Conservation (phyloP, 495 filamentous ascomycete genomes). For the Penicillium chermesinum region DNA sequence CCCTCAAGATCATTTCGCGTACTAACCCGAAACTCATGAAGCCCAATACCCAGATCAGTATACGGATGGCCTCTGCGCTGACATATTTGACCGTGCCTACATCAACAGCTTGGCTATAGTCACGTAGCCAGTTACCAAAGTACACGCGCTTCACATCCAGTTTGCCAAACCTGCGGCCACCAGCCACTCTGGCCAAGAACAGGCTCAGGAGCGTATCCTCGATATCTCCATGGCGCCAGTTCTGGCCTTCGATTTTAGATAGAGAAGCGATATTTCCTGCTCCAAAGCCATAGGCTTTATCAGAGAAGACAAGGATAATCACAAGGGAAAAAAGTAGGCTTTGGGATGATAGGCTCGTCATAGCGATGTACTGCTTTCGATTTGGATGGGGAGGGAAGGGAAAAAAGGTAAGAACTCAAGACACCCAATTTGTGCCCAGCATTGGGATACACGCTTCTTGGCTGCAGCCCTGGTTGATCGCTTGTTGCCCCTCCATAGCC, state of each 20-base stretch:
- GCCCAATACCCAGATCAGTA: conserved; percentile 62
- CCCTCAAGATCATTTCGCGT: neutral
- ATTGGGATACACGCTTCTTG: conserved; percentile 8
- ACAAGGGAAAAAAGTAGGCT: conserved; percentile 42
- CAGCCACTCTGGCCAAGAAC: conserved; percentile 67
- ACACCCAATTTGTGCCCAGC: conserved; percentile 4
- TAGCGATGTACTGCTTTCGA: neutral
- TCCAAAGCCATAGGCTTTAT: conserved; percentile 72
- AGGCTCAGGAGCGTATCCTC: conserved; percentile 80
- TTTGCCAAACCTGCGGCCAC: conserved; percentile 82
- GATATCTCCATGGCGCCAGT: conserved; percentile 90
- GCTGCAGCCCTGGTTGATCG: conserved; percentile 3
- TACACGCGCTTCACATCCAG: conserved; percentile 79
- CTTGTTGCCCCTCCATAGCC: neutral
- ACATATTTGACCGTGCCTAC: conserved; percentile 85
- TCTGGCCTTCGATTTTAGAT: conserved; percentile 73
- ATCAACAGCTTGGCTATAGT: conserved; percentile 65
- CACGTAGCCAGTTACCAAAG: conserved; percentile 90
- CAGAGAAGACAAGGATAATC: conserved; percentile 55
- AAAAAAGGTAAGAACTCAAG: conserved; percentile 7
- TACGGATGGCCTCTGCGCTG: conserved; percentile 81
- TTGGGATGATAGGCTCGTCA: conserved; percentile 24
- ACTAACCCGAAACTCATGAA: conserved; percentile 51
- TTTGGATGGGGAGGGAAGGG: neutral
- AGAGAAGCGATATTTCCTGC: conserved; percentile 80